Evolutionary conservation across 2,329 filamentous ascomycete species (phyloP).

Genomic region (Trichoderma polysporum): DNA sequence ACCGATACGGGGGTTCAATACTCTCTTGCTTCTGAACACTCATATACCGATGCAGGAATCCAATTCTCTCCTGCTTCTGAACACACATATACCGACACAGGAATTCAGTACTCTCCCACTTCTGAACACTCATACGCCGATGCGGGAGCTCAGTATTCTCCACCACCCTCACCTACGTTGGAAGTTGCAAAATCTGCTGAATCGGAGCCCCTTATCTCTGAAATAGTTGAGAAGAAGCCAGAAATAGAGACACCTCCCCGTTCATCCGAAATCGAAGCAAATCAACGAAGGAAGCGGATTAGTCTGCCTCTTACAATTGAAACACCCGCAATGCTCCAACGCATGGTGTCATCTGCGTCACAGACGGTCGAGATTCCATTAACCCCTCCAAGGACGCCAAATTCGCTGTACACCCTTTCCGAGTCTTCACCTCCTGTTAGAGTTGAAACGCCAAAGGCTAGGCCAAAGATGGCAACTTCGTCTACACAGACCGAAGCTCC

Average conservation of each 20-base stretch:
- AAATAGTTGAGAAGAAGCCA: slow-evolving; percentile 37
- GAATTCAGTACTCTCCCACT: slow-evolving; percentile 73
- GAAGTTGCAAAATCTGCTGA: slow-evolving; percentile 41
- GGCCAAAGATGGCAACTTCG: slow-evolving; percentile 48
- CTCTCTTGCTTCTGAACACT: slow-evolving; percentile 36
- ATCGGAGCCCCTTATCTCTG: slow-evolving; percentile 40
- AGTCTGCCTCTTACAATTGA: slow-evolving; percentile 52
- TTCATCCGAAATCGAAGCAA: slow-evolving; percentile 64
- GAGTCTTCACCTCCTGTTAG: slow-evolving; percentile 43
- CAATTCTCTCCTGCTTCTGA: slow-evolving; percentile 78
- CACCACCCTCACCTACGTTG: slow-evolving; percentile 69
- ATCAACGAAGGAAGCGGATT: slow-evolving; percentile 69
- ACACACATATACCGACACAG: slow-evolving; percentile 67
- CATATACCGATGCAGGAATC: slow-evolving; percentile 73
- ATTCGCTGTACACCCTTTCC: slow-evolving; percentile 45
- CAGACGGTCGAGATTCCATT: slow-evolving; percentile 40
- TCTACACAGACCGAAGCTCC: slow-evolving; percentile 60
- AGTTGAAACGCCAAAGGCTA: slow-evolving; percentile 25
- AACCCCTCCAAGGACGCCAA: slow-evolving; percentile 66
- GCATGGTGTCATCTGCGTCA: slow-evolving; percentile 58
- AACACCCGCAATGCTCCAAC: slow-evolving; percentile 37
- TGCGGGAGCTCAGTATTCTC: slow-evolving; percentile 78
- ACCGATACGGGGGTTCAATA: neutral
- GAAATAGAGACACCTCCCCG: slow-evolving; percentile 46
- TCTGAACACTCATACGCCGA: slow-evolving; percentile 58